phyloP scores from a whole-genome alignment of 345 rosid species.

The Sisymbrium altissimum region DNA sequence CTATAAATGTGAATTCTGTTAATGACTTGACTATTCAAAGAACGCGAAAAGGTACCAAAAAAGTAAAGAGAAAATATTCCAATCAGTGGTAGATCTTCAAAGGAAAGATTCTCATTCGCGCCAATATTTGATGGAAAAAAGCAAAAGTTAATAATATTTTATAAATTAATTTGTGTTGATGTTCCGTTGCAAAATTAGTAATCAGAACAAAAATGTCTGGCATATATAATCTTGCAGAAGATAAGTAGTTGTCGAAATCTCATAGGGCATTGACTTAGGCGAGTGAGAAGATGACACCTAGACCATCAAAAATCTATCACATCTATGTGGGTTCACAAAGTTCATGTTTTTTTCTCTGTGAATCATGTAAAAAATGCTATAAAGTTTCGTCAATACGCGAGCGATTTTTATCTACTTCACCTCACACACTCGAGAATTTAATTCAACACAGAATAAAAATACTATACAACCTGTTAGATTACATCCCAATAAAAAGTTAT shows the following conservation, averaged over 20 bases:
- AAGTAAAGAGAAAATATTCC: slow-evolving; percentile 10
- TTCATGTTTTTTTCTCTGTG: slow-evolving; percentile 5
- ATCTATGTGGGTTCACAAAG: slow-evolving; percentile 19
- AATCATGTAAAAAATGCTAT: slow-evolving; percentile 20
- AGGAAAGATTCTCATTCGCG: slow-evolving; percentile 26
- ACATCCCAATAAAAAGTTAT: neutral
- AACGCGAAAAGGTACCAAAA: slow-evolving; percentile 5
- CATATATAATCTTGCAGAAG: slow-evolving; percentile 7
- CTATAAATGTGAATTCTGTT: neutral
- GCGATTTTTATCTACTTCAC: neutral
- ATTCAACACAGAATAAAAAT: neutral
- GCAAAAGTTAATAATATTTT: slow-evolving; percentile 3
- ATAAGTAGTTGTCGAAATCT: slow-evolving; percentile 26
- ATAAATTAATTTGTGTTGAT: slow-evolving; percentile 5
- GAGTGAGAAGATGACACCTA: slow-evolving; percentile 25
- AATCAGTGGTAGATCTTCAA: slow-evolving; percentile 24
- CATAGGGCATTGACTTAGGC: slow-evolving; percentile 12
- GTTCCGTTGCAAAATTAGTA: slow-evolving; percentile 10
- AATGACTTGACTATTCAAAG: slow-evolving; percentile 21
- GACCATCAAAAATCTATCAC: slow-evolving; percentile 7
- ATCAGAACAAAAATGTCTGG: slow-evolving; percentile 21
- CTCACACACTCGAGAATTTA: neutral
- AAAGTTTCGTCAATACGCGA: neutral
- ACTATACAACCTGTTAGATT: neutral
- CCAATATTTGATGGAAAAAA: slow-evolving; percentile 15